These are phyloP conservation scores for Xanthoceras sorbifolium DNA, from an alignment of 345 rosid genomes.

Conservation along the genomic window DNA sequence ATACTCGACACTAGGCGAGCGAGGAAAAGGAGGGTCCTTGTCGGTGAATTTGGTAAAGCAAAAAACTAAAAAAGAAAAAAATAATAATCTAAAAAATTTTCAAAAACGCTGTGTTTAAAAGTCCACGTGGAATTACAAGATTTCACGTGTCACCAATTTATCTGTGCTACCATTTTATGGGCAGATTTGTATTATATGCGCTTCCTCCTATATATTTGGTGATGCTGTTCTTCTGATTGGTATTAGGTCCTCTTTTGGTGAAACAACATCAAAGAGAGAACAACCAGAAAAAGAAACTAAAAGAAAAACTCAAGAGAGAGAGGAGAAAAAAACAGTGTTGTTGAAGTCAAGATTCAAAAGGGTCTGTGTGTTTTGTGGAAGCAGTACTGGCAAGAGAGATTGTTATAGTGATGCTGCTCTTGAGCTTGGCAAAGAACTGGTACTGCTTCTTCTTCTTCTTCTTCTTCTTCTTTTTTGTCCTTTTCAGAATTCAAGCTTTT, in stretches of 20 bases:
- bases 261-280: not conserved
- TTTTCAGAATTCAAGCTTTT: not conserved
- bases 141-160: constrained; percentile 16
- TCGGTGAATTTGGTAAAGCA: constrained; percentile 31
- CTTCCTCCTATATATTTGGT: constrained; percentile 26
- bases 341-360: constrained; percentile 55
- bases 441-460: constrained; percentile 10
- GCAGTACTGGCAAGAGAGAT: constrained; percentile 72
- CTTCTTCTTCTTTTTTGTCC: not conserved
- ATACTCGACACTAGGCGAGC: not conserved
- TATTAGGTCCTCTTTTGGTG: constrained; percentile 11
- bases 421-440: constrained; percentile 82
- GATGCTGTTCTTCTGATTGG: constrained; percentile 20
- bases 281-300: not conserved
- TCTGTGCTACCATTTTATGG: not conserved
- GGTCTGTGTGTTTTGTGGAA: constrained; percentile 92
- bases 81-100: too few relatives aligned
- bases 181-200: not conserved
- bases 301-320: constrained; percentile 7
- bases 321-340: constrained; percentile 24
- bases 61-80: not conserved
- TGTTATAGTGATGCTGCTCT: constrained; percentile 80
- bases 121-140: constrained; percentile 39
- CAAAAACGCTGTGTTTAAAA: not conserved
- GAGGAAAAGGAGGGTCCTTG: constrained; percentile 14